Evolutionary conservation across 2,329 filamentous ascomycete species (phyloP).

Genomic region (Penicillium sp.): DNA sequence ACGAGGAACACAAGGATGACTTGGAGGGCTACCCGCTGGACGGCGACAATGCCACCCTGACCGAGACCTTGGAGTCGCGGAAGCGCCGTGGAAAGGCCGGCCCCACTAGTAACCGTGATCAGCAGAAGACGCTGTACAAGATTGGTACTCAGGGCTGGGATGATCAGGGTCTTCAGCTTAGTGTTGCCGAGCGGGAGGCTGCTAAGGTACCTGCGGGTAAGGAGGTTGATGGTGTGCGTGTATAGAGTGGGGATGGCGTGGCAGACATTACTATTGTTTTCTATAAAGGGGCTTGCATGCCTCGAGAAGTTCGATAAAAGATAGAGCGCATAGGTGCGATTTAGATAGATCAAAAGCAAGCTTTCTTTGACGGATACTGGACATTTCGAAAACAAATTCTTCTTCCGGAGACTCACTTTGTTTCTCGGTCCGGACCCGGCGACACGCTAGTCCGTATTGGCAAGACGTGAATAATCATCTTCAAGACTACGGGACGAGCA

Average conservation of each 20-base stretch:
- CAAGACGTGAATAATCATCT: no score
- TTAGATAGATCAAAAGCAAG: neutral
- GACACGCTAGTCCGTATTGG: no score
- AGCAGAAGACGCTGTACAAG: slow-evolving; percentile 41
- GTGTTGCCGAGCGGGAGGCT: slow-evolving; percentile 34
- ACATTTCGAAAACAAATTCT: no score
- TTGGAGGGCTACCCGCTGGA: slow-evolving; percentile 35
- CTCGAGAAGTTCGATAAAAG: neutral
- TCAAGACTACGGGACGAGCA: no score
- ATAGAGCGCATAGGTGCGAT: neutral
- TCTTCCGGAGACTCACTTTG: no score
- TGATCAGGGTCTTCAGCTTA: slow-evolving; percentile 42
- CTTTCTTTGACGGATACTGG: neutral
- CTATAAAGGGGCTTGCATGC: neutral
- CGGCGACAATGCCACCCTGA: slow-evolving; percentile 41
- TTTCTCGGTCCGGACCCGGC: no score
- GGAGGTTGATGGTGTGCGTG: slow-evolving; percentile 32
- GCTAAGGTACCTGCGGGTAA: slow-evolving; percentile 34
- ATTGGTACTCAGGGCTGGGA: slow-evolving; percentile 44
- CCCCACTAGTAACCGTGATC: slow-evolving; percentile 32
- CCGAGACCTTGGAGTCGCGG: slow-evolving; percentile 44
- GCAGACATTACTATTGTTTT: neutral
- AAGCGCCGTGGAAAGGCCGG: slow-evolving; percentile 40
- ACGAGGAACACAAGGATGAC: slow-evolving; percentile 51
- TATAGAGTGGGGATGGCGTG: slow-evolving; percentile 14